A percentile compares a stretch with the other conserved stretches of the same genome.
Conservation (phyloP, 768 basidiomycete genomes). For the Austroboletus eburneus region DNA sequence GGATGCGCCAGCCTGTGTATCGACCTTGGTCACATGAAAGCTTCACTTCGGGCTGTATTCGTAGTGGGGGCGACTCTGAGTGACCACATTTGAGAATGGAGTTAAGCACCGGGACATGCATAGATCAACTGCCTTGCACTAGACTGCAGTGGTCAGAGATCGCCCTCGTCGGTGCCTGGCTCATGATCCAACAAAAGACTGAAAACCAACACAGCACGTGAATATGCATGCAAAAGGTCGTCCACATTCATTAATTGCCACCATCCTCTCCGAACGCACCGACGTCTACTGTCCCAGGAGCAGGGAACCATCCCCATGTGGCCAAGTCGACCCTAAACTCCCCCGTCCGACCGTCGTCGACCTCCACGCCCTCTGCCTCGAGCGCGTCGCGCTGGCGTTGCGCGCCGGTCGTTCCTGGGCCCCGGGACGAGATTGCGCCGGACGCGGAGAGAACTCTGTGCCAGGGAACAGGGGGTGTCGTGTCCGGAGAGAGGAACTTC, state of each 20-base stretch:
- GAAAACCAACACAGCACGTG: too few species aligned
- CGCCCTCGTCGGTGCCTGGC: background rate
- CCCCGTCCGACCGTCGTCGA: conserved; percentile 51
- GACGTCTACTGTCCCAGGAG: conserved; percentile 21
- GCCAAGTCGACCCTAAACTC: conserved; percentile 56
- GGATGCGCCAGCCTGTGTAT: too few species aligned
- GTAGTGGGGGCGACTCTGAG: too few species aligned
- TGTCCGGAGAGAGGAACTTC: conserved; percentile 61
- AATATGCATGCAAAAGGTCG: background rate
- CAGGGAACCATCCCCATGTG: conserved; percentile 68
- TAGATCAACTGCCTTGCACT: too few species aligned
- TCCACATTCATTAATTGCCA: background rate
- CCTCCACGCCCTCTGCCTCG: conserved; percentile 79
- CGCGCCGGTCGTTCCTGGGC: conserved; percentile 79
- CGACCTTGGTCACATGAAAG: too few species aligned
- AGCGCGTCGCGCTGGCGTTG: conserved; percentile 71
- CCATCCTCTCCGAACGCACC: conserved; percentile 5
- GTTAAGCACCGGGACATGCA: too few species aligned
- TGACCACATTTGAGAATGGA: too few species aligned
- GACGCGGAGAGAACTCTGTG: conserved; percentile 69
- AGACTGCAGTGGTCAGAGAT: background rate
- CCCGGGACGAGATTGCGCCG: conserved; percentile 76
- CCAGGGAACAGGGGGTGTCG: conserved; percentile 73
- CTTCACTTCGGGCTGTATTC: too few species aligned
- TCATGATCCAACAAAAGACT: too few species aligned